Percentiles rank a stretch among this genome's conserved stretches.
Evolutionary conservation across 225 moss, liverwort and hornwort genomes (phyloP).

Genomic region (Sphagnum contortum): DNA sequence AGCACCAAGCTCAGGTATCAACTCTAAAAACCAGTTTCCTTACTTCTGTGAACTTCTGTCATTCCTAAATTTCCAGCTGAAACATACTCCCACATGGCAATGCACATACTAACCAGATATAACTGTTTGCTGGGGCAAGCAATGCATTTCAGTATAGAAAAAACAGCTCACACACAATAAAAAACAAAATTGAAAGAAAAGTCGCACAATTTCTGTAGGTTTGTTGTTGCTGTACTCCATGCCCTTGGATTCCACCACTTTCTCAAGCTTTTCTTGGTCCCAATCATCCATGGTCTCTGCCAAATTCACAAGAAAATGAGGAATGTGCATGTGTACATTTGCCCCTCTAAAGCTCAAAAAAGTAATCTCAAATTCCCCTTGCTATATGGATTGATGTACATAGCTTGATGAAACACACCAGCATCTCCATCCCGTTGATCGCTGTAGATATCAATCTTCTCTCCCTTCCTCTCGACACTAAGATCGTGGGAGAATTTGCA

Average conservation of each 20-base stretch:
- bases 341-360: background rate
- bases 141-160: too few relatives aligned
- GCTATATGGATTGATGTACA: too few relatives aligned
- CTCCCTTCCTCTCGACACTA: conserved; percentile 94
- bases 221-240: conserved; percentile 80
- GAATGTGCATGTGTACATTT: too few relatives aligned
- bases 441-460: conserved; percentile 98
- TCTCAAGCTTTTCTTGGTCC: conserved; percentile 93
- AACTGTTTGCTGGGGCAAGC: too few relatives aligned
- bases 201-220: conserved; percentile 82
- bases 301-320: background rate
- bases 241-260: conserved; percentile 76
- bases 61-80: too few relatives aligned
- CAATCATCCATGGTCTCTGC: conserved; percentile 86
- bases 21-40: too few relatives aligned
- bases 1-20: too few relatives aligned
- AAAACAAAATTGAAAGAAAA: background rate
- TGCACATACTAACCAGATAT: too few relatives aligned
- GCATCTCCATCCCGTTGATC: conserved; percentile 71
- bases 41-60: too few relatives aligned
- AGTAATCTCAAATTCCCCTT: background rate
- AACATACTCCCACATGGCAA: too few relatives aligned
- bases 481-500: conserved; percentile 99
- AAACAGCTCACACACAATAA: too few relatives aligned
- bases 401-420: conserved; percentile 14